Evolutionary conservation across 352 stramenopile species (phyloP), one percentile per base, ranked within the genome.

Genomic region (Phytophthora melonis): DNA sequence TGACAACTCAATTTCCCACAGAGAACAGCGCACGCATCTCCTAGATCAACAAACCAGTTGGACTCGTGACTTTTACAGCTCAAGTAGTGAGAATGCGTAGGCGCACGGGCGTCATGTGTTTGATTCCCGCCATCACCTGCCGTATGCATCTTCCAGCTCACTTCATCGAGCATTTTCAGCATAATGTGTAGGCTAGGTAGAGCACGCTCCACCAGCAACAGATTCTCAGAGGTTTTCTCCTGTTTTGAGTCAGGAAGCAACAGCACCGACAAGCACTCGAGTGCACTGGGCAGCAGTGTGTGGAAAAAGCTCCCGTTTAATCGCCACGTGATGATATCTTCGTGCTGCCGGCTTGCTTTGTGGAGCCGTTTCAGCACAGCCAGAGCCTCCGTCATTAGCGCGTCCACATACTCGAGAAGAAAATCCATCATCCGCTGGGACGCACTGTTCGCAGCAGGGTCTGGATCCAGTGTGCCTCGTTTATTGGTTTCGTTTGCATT

Each of bases 91-190:
- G 25, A 25, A 32, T 2, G 16, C 11, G 23, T 30, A 21, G 30
- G 6, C 47, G 11, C 14, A 34, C 16, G 43, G 1, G 78, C 67
- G n/a, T 85, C 56, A 0, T 64, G 47, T 1, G 34, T 50, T 72
- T 87, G 82, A 41, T 89, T 87, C 19, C 66, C 67, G 5, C 30
- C 32, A 62, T 75, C 74, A 34, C 13, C n/a, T 45, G 43, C 53
- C 47, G 27, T 76, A 11, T 79, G 72, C 69, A 83, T 81, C 57
- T 89, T 89, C 79, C 83, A 91, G 50, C 80, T 86, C 27, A 91
- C 71, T 80, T 91, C 83, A 58, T 89, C 83, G 10, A 91, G 58
- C 53, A 89, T 74, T 66, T 91, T 88, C 23, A 89, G 57, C 70
- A 91, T 91, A 16, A 70, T 63, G 25, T 78, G 55, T 0, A 88